phyloP scores from a whole-genome alignment of 495 filamentous ascomycete genomes.

The Trichoderma asperelloides region DNA sequence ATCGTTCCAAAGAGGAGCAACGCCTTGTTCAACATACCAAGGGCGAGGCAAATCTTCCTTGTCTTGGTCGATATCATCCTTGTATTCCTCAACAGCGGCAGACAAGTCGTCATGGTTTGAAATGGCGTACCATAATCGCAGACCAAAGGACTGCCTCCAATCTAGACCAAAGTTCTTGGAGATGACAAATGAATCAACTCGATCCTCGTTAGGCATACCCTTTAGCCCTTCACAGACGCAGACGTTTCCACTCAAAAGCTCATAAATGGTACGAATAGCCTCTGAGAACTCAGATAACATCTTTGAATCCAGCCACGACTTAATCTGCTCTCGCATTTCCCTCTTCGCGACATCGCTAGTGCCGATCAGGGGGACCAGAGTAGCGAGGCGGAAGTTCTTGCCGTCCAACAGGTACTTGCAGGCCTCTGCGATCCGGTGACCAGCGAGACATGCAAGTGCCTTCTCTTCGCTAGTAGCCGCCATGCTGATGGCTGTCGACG shows the following conservation, averaged over 20 bases:
- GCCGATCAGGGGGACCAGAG: slow-evolving; percentile 71
- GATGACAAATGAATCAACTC: slow-evolving; percentile 64
- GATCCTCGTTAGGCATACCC: slow-evolving; percentile 62
- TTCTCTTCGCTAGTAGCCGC: slow-evolving; percentile 63
- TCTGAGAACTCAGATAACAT: slow-evolving; percentile 80
- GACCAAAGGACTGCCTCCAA: slow-evolving; percentile 87
- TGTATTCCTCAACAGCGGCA: slow-evolving; percentile 59
- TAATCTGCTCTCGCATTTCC: slow-evolving; percentile 68
- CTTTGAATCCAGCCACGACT: slow-evolving; percentile 71
- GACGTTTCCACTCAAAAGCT: slow-evolving; percentile 78
- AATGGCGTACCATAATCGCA: slow-evolving; percentile 80
- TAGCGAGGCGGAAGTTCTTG: slow-evolving; percentile 71
- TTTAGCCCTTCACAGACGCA: slow-evolving; percentile 69
- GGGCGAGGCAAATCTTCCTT: slow-evolving; percentile 52
- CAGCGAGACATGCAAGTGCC: slow-evolving; percentile 70
- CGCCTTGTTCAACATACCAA: slow-evolving; percentile 46
- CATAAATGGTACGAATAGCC: slow-evolving; percentile 77
- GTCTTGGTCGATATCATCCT: slow-evolving; percentile 55
- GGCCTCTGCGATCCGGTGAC: slow-evolving; percentile 68
- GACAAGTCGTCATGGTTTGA: slow-evolving; percentile 56
- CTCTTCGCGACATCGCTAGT: slow-evolving; percentile 52
- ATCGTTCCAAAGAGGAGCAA: slow-evolving; percentile 39
- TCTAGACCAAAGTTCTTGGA: slow-evolving; percentile 74
- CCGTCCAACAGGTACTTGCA: slow-evolving; percentile 66
- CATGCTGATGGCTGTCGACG: slow-evolving; percentile 40